Evolutionary conservation across 2,329 filamentous ascomycete genomes (phyloP), one percentile per base, ranked within the genome.

Genomic region (Aureobasidium sp.): DNA sequence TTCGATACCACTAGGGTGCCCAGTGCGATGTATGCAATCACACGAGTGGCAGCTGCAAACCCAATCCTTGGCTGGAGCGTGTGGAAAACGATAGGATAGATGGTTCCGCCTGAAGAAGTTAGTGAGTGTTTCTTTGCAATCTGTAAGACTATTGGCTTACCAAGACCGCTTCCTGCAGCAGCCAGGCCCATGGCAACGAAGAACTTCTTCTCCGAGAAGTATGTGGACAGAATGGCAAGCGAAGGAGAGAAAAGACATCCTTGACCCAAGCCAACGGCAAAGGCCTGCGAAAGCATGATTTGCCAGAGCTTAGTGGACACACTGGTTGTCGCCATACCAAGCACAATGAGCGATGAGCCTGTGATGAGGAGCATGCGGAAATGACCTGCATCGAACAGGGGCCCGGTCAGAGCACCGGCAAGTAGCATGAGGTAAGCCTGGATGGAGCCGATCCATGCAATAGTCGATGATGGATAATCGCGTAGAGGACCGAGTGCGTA

Each of bases 231-330:
- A 41, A 80, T 68, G 9, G 76, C 74, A 2, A 79, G 69, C 31
- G 68, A 70, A 1, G 78, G 77, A 1, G 75, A 62, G 52, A 77
- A 80, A 4, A 78, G 51, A 11, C 74, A 67, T 3, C 79, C 77
- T 9, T 69, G 71, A 2, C 80, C 81, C 0, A 86, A 57, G 1
- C 84, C 84, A 65, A 81, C 74, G 63, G 79, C 79, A 36, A 79
- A 41, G 14, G 63, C 64, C 31, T 66, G 65, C 15, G 64, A 41
- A 3, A 66, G 42, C 22, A 68, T 53, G 12, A 68, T 31, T 39
- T 68, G 67, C 49, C 64, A 68, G 44, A 65, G 67, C 29, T 53
- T 39, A 6, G 61, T 61, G 22, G 55, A 62, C 1, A 67, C 39
- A 42, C 63, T 66, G 15, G 61, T 61, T 39, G 64, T 62, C 14